Evolutionary conservation across 1,284 basidiomycete genomes (phyloP), one percentile per base, ranked within the genome.

Genomic region (Sanghuangporus weigelae): DNA sequence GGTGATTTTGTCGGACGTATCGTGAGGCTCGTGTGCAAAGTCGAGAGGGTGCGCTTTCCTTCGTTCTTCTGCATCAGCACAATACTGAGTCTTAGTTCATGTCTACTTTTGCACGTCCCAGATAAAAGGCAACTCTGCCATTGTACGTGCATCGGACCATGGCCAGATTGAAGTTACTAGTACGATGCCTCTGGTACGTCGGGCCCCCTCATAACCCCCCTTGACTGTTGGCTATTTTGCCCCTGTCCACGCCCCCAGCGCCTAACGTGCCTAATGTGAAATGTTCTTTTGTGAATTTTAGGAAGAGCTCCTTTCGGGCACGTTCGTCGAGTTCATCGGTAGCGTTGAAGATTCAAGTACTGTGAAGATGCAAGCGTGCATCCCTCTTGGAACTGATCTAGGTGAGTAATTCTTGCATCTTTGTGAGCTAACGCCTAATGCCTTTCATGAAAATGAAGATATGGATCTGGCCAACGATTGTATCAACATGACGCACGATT

Each of bases 241-340:
- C 48, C 48, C 21, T 23, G 14, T 23, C 48, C 10, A 21, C 2
- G 23, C 48, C 48, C 23, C 48, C 23, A 19, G n/a, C 19, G 42
- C 4, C 42, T 19, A 5, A 14, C 7, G n/a, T 19, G 26, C 26
- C 26, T 54, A 39, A 54, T 54, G 31, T 12, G 53, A 54, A 6
- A 8, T 10, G 7, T 14, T 54, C 14, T 8, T 23, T 36, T 23
- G 53, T n/a, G n/a, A 54, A 36, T 49, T 89, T 85, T 79, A 79
- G 61, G 74, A 78, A 49, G 73, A 78, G 44, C 74, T 3, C 7
- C 7, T 87, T 55, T 73, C 74, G 0, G 84, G 84, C 54, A 76
- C 80, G 7, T 94, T 78, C 65, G 78, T 92, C 53, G 93, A 96
- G 74, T 76, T 95, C 60, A 82, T 96, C 50, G 93, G 92, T 7